Evolutionary conservation across 495 filamentous ascomycete species (phyloP), one percentile per base, ranked within the genome.

Genomic region (Xylaria acuta): DNA sequence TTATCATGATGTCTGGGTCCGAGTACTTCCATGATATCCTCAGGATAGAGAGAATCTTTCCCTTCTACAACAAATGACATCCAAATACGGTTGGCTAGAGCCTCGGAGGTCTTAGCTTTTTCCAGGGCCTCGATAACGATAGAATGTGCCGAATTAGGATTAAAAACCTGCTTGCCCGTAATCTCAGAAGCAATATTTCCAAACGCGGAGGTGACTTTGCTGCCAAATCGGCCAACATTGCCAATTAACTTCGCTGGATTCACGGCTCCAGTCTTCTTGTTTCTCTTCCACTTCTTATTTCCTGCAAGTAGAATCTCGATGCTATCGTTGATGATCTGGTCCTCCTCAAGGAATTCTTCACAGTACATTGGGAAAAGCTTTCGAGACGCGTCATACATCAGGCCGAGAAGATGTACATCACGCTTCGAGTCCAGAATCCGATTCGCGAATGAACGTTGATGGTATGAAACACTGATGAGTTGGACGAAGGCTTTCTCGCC

Each of bases 21-120:
- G 67, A 99, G 89, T 11, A 98, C 95, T 77, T 98, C 96, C 14
- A 90, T 70, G 60, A 99, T 85, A 77, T 99, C 96, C 9, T 97
- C 94, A 36, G 86, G 79, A 72, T 86, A 94, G 36, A 99, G 84
- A 8, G 92, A 83, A 51, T 97, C 92, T 53, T 90, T 90, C 58
- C 93, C 95, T 80, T 98, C 95, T 20, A 94, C 89, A 14, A 98
- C 96, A 78, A 98, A 98, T 2, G 94, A 97, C 94, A 97, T 97
- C 96, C 96, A 99, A 71, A 99, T 90, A 79, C 96, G 91, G 73
- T 89, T 91, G 7, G 94, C 96, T 72, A 99, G 82, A 34, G 95
- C 96, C 82, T 97, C 95, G 4, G 94, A 92, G 30, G 92, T 92
- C 49, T 86, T 84, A 51, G 89, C 90, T 75, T 92, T 94, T 78